Evolutionary conservation across 768 basidiomycete species (phyloP).

Genomic region (Plicaturopsis crispa): DNA sequence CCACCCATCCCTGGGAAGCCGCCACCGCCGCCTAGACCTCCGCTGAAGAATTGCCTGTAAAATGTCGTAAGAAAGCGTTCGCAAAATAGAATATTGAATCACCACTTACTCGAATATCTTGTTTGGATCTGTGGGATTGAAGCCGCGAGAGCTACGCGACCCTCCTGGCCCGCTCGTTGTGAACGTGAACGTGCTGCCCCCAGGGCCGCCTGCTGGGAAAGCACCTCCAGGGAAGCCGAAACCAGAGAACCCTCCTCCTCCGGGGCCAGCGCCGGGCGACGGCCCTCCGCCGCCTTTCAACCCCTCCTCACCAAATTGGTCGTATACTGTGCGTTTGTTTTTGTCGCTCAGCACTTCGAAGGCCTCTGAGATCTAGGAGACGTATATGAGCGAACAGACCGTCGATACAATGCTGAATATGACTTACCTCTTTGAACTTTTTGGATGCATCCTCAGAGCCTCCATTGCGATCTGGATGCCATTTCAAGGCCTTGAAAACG

Average conservation of each 20-base stretch:
- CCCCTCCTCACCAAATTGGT: constrained; percentile 94
- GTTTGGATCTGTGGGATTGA: constrained; percentile 74
- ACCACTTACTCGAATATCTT: constrained; percentile 80
- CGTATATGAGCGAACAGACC: constrained; percentile 5
- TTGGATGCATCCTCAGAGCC: constrained; percentile 79
- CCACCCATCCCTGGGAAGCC: constrained; percentile 35
- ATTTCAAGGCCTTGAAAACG: constrained; percentile 69
- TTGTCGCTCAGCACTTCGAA: constrained; percentile 92
- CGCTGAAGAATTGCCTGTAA: constrained; percentile 51
- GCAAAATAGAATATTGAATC: neutral
- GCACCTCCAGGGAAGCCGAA: constrained; percentile 39
- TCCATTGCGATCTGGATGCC: constrained; percentile 89
- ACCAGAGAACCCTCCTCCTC: constrained; percentile 31
- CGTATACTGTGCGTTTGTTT: constrained; percentile 79
- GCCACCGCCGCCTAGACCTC: constrained; percentile 23
- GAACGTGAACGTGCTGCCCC: constrained; percentile 51
- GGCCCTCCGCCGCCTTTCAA: constrained; percentile 67
- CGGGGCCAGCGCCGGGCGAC: constrained; percentile 41
- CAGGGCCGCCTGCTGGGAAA: no score
- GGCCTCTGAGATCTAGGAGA: constrained; percentile 76
- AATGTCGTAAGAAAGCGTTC: constrained; percentile 3
- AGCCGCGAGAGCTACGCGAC: constrained; percentile 37
- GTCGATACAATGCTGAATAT: neutral
- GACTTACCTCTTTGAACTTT: constrained; percentile 85
- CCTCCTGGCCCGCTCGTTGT: constrained; percentile 41